Evolutionary conservation across 2,329 filamentous ascomycete genomes (phyloP).

Genomic region (Pezicula neosporulosa): DNA sequence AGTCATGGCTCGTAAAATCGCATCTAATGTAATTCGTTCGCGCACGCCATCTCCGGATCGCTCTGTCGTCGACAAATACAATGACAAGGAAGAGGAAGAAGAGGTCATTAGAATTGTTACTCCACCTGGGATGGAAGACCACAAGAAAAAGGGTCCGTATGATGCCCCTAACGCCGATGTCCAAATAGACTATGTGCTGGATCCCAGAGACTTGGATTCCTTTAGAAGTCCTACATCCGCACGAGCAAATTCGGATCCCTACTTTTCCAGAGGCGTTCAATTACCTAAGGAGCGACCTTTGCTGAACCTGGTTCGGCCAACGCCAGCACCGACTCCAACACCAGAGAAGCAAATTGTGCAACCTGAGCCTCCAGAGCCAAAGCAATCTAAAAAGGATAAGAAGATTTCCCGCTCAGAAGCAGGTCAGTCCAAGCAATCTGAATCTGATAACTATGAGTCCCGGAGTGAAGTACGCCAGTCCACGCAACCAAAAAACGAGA

Average conservation of each 20-base stretch:
- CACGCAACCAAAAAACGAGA: no score
- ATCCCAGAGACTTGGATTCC: conserved; percentile 44
- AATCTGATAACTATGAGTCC: conserved; percentile 2
- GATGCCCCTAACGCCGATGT: conserved; percentile 62
- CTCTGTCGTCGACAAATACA: conserved; percentile 55
- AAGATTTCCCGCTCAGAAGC: conserved; percentile 17
- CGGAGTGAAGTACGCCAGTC: conserved; percentile 1
- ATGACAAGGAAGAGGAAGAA: conserved; percentile 25
- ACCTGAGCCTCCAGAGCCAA: conserved; percentile 9
- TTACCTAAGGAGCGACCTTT: conserved; percentile 40
- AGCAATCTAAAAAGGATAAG: conserved; percentile 7
- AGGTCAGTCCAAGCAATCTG: conserved; percentile 6
- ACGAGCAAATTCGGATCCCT: conserved; percentile 28
- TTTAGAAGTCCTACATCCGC: conserved; percentile 32
- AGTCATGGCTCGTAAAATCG: conserved; percentile 49
- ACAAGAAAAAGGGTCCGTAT: conserved; percentile 45
- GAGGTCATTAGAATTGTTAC: conserved; percentile 46
- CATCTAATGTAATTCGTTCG: conserved; percentile 48
- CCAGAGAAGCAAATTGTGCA: conserved; percentile 35
- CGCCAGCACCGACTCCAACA: conserved; percentile 49
- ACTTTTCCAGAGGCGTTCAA: conserved; percentile 21
- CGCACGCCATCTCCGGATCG: conserved; percentile 47
- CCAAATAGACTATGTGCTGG: conserved; percentile 54
- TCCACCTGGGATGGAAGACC: conserved; percentile 47
- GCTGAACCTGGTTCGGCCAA: conserved; percentile 59